phyloP scores from a whole-genome alignment of 805 yeast genomes.

The Lachancea fermentati region DNA sequence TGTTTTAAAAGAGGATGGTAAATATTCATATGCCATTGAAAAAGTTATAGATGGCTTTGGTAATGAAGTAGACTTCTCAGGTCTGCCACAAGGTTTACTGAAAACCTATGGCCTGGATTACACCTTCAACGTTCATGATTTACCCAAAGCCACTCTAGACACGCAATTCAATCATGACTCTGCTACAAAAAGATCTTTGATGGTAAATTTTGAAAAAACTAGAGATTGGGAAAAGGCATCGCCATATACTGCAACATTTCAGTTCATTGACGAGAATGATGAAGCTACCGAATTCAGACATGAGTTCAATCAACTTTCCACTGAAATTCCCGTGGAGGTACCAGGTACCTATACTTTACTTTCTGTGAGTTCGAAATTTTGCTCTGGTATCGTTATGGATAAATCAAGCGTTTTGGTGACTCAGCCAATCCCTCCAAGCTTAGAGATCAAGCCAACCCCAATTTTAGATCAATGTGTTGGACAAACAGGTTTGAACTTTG shows the following conservation, averaged over 20 bases:
- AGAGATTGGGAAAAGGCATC: conserved; percentile 23
- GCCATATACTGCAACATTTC: conserved; percentile 35
- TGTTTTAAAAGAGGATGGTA: conserved; percentile 42
- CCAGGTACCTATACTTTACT: conserved; percentile 66
- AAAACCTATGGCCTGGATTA: conserved; percentile 37
- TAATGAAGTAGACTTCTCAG: conserved; percentile 42
- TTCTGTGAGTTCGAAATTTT: conserved; percentile 51
- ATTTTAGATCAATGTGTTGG: conserved; percentile 88
- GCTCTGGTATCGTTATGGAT: conserved; percentile 63
- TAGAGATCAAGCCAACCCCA: conserved; percentile 40
- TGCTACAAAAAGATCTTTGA: conserved; percentile 36
- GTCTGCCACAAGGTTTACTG: conserved; percentile 25
- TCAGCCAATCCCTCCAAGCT: conserved; percentile 48
- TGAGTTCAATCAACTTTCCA: conserved; percentile 24
- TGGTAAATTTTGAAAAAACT: conserved; percentile 27
- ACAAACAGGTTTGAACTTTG: conserved; percentile 76
- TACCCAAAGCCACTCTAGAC: conserved; percentile 46
- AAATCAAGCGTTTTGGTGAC: conserved; percentile 50
- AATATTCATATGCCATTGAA: conserved; percentile 50
- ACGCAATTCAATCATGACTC: conserved; percentile 36
- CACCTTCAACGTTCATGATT: conserved; percentile 47
- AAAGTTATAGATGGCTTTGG: conserved; percentile 65
- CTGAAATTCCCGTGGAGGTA: conserved; percentile 37
- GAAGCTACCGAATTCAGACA: conserved; percentile 17
- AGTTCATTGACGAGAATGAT: conserved; percentile 28